Percentiles rank a stretch among this genome's conserved stretches.
Conservation (phyloP, 2,329 filamentous ascomycete species). For the Penicillium frequentans region DNA sequence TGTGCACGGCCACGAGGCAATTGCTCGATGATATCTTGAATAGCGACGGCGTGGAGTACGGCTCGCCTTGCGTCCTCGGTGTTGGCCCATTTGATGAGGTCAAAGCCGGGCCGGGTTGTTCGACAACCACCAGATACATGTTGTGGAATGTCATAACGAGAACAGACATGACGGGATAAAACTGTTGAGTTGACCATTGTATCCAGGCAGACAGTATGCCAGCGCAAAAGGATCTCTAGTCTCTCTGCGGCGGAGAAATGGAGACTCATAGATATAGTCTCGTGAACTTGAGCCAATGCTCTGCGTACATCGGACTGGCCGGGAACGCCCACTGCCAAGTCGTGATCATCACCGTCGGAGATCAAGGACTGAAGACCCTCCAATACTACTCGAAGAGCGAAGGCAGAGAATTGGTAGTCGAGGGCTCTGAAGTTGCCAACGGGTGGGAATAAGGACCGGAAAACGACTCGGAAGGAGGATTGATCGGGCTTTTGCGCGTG, state of each 20-base stretch:
- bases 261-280: conserved; percentile 38
- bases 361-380: conserved; percentile 48
- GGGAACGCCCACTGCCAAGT: conserved; percentile 42
- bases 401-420: conserved; percentile 39
- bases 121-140: conserved; percentile 39
- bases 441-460: conserved; percentile 42
- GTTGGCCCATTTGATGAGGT: conserved; percentile 40
- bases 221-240: conserved; percentile 44
- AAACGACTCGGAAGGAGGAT: conserved; percentile 43
- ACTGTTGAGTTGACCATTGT: conserved; percentile 42
- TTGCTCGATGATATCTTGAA: conserved; percentile 49
- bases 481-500: conserved; percentile 29
- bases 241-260: conserved; percentile 38
- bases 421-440: conserved; percentile 29
- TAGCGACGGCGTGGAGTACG: conserved; percentile 46
- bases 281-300: conserved; percentile 42
- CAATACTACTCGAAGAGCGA: conserved; percentile 44
- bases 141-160: conserved; percentile 40
- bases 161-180: conserved; percentile 42
- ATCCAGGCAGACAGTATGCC: conserved; percentile 49
- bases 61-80: conserved; percentile 43
- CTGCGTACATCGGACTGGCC: conserved; percentile 39
- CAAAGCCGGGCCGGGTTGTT: conserved; percentile 30
- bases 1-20: conserved; percentile 47
- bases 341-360: conserved; percentile 41